A percentile compares a stretch with the other conserved stretches of the same genome.
Evolutionary conservation across 2,329 filamentous ascomycete species (phyloP).

Genomic region (Trichoderma koningiopsis): DNA sequence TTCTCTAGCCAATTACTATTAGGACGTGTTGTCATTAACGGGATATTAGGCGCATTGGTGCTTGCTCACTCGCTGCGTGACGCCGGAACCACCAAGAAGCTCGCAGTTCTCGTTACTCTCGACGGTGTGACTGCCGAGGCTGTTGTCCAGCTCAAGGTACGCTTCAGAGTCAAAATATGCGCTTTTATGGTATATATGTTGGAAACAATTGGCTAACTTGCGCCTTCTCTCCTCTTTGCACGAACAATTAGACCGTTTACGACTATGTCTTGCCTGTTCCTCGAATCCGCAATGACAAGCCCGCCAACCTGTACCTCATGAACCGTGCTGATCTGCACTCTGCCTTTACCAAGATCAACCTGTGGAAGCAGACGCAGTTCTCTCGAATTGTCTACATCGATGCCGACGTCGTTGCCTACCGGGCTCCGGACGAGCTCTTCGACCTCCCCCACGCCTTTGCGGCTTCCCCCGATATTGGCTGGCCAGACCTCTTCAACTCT

Average conservation of each 20-base stretch:
- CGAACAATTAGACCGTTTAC: conserved; percentile 66
- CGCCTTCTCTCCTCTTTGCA: neutral
- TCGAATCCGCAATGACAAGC: conserved; percentile 73
- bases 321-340: conserved; percentile 86
- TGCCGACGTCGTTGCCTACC: conserved; percentile 86
- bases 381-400: conserved; percentile 93
- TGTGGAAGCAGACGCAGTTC: conserved; percentile 91
- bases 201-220: neutral
- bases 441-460: conserved; percentile 61
- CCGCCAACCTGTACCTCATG: conserved; percentile 88
- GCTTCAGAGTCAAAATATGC: conserved; percentile 26
- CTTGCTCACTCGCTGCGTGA: conserved; percentile 93
- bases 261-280: conserved; percentile 86
- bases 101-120: conserved; percentile 80
- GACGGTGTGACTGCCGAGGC: conserved; percentile 76
- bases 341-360: conserved; percentile 92
- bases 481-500: conserved; percentile 98
- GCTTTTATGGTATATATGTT: too few species aligned
- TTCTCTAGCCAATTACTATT: neutral
- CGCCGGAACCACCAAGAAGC: conserved; percentile 80
- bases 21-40: conserved; percentile 18
- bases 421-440: conserved; percentile 92
- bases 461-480: conserved; percentile 90
- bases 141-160: conserved; percentile 76
- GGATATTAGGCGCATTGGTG: conserved; percentile 71